phyloP scores from a whole-genome alignment of 306 rosid genomes.

The Dalbergia oliveri region DNA sequence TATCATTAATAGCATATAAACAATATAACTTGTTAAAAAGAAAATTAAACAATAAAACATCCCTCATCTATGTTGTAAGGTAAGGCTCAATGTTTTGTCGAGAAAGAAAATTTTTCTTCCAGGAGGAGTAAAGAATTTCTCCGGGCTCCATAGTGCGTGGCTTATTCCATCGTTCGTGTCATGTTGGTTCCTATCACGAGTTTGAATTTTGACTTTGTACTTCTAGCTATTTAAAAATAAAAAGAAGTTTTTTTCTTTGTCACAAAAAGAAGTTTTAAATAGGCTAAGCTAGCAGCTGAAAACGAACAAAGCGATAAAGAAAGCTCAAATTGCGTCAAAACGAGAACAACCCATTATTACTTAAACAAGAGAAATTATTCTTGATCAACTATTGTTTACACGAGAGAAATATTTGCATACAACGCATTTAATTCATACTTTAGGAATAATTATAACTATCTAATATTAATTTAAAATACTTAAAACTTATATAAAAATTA shows the following conservation, averaged over 20 bases:
- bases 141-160: not conserved
- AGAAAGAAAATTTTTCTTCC: not conserved
- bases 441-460: too few relatives aligned
- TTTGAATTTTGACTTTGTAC: conserved; percentile 48
- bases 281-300: not conserved
- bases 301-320: not conserved
- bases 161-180: conserved; percentile 28
- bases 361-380: not conserved
- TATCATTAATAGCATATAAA: too few relatives aligned
- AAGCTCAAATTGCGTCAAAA: not conserved
- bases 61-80: not conserved
- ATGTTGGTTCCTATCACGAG: conserved; percentile 42
- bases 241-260: too few relatives aligned
- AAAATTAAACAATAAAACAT: too few relatives aligned
- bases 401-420: too few relatives aligned
- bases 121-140: not conserved
- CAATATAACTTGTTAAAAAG: too few relatives aligned
- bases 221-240: not conserved
- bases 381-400: too few relatives aligned
- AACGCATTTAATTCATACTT: too few relatives aligned
- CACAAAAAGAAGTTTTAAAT: not conserved
- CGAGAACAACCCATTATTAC: not conserved
- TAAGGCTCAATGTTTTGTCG: not conserved
- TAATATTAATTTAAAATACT: too few relatives aligned
- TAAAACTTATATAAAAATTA: too few relatives aligned